A percentile compares a stretch with the other conserved stretches of the same genome.
phyloP scores from a whole-genome alignment of 2,329 filamentous ascomycete genomes.

The Penicillium sp. region DNA sequence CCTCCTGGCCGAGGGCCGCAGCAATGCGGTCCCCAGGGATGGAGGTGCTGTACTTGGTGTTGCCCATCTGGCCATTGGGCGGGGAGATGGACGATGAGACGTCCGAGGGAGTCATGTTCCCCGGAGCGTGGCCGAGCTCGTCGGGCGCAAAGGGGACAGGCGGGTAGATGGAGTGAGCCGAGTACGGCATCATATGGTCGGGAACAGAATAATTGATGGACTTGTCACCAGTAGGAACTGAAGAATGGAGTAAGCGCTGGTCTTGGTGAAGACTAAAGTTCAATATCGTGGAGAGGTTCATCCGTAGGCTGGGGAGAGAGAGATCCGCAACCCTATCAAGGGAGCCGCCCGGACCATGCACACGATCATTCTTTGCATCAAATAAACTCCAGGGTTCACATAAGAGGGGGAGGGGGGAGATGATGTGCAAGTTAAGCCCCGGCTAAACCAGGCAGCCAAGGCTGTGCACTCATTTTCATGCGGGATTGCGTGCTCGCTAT shows the following conservation, averaged over 20 bases:
- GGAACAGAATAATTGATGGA: slow-evolving; percentile 40
- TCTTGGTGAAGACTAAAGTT: background rate
- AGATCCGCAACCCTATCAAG: slow-evolving; percentile 12
- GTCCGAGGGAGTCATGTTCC: slow-evolving; percentile 42
- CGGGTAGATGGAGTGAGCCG: slow-evolving; percentile 40
- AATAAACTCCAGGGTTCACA: slow-evolving; percentile 15
- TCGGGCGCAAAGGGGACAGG: slow-evolving; percentile 40
- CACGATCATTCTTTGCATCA: slow-evolving; percentile 16
- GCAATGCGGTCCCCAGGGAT: slow-evolving; percentile 42
- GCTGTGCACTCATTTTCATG: slow-evolving; percentile 34
- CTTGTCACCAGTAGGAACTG: slow-evolving; percentile 33
- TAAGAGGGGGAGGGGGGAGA: background rate
- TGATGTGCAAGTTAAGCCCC: slow-evolving; percentile 13
- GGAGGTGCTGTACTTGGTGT: slow-evolving; percentile 42
- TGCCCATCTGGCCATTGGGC: slow-evolving; percentile 41
- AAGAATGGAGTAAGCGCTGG: slow-evolving; percentile 27
- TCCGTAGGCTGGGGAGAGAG: background rate
- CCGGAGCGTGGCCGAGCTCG: slow-evolving; percentile 36
- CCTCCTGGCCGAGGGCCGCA: slow-evolving; percentile 62
- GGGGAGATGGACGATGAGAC: slow-evolving; percentile 45
- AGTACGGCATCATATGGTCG: slow-evolving; percentile 42
- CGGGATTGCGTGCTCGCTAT: slow-evolving; percentile 40
- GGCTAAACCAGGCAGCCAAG: slow-evolving; percentile 16
- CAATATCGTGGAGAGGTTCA: slow-evolving; percentile 3
- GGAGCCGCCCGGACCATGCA: slow-evolving; percentile 13